phyloP scores from a whole-genome alignment of 176 grass and related monocot genomes.

The Luzula sylvatica region DNA sequence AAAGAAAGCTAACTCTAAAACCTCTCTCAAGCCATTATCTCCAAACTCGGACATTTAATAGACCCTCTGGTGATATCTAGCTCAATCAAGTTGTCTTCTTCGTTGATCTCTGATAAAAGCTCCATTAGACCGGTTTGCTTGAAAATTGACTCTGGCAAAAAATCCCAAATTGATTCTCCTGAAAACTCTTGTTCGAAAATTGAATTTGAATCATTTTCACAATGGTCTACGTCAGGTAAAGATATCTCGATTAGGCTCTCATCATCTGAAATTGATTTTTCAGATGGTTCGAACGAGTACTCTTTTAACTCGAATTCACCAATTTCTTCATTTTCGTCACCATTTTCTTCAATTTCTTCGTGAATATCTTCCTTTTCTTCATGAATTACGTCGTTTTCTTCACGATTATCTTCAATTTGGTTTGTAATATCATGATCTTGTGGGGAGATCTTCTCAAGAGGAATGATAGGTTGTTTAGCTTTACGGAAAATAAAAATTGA shows the following conservation, averaged over 20 bases:
- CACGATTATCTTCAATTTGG: neutral
- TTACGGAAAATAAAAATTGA: conserved; percentile 51
- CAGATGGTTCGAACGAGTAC: conserved; percentile 11
- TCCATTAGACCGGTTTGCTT: conserved; percentile 54
- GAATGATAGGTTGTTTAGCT: conserved; percentile 30
- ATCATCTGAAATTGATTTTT: conserved; percentile 29
- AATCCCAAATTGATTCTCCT: conserved; percentile 29
- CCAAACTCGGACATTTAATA: conserved; percentile 52
- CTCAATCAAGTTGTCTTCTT: conserved; percentile 90
- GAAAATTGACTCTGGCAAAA: conserved; percentile 47
- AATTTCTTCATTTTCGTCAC: neutral
- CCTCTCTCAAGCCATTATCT: conserved; percentile 47
- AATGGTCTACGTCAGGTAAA: conserved; percentile 38
- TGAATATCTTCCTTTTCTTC: conserved; percentile 23
- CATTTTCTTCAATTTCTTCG: conserved; percentile 3
- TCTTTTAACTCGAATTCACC: conserved; percentile 20
- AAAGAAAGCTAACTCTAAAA: conserved; percentile 2
- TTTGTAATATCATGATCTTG: conserved; percentile 25
- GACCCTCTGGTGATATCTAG: conserved; percentile 73
- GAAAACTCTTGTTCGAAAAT: conserved; percentile 21
- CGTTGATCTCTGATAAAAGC: conserved; percentile 53
- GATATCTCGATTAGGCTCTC: conserved; percentile 84
- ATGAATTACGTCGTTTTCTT: conserved; percentile 19
- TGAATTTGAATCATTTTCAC: conserved; percentile 17
- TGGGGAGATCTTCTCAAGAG: conserved; percentile 6